phyloP scores from a whole-genome alignment of 129 eudicot genomes.

The Apium graveolens region DNA sequence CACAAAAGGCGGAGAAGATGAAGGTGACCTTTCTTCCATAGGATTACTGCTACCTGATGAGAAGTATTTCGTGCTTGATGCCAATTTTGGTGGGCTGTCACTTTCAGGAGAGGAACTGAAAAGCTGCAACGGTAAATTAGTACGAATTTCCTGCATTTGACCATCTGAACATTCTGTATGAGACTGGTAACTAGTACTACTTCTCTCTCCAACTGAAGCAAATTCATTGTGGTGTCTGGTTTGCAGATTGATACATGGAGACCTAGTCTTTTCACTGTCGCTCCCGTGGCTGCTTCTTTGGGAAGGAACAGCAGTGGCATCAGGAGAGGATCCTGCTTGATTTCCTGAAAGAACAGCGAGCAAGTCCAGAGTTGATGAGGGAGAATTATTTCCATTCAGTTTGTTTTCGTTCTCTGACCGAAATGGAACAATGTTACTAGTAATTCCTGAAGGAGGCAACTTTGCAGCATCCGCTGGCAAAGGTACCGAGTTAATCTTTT shows the following conservation, averaged over 20 bases:
- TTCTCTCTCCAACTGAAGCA: constrained; percentile 53
- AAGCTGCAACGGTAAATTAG: constrained; percentile 56
- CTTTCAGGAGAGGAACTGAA: constrained; percentile 74
- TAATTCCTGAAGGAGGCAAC: constrained; percentile 23
- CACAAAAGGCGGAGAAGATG: constrained; percentile 67
- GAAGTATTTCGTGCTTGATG: constrained; percentile 51
- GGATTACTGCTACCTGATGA: constrained; percentile 84
- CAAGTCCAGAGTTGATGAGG: constrained; percentile 61
- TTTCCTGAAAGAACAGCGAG: constrained; percentile 66
- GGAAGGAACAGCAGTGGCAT: constrained; percentile 15
- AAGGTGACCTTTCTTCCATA: constrained; percentile 67
- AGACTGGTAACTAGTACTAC: constrained; percentile 68
- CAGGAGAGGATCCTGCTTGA: constrained; percentile 23
- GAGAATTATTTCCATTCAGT: constrained; percentile 28
- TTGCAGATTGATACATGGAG: constrained; percentile 27
- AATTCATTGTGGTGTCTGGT: constrained; percentile 26
- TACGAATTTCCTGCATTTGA: constrained; percentile 43
- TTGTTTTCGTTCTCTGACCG: constrained; percentile 32
- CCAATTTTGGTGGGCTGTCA: constrained; percentile 47
- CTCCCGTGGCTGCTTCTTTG: constrained; percentile 35
- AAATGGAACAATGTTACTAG: constrained; percentile 21
- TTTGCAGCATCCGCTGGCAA: constrained; percentile 42
- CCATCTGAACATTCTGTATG: constrained; percentile 69
- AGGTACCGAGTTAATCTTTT: constrained; percentile 67
- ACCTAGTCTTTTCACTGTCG: constrained; percentile 44